Conservation (phyloP, 2,329 filamentous ascomycete genomes). For the Fonsecaea pedrosoi region DNA sequence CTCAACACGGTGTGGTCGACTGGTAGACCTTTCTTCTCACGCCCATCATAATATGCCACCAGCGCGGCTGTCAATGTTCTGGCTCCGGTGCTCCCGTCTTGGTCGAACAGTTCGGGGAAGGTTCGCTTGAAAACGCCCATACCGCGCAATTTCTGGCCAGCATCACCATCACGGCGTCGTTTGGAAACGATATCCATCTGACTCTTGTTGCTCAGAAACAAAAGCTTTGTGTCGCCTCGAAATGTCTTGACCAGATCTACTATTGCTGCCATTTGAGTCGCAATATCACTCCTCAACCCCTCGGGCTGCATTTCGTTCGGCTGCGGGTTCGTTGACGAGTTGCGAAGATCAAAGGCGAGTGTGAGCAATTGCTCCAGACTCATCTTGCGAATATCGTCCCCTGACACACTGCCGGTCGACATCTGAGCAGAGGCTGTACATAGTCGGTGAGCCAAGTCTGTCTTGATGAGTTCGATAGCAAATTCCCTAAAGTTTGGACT, state of each 20-base stretch:
- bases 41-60: constrained; percentile 18
- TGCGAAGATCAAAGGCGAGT: constrained; percentile 20
- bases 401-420: not conserved
- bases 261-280: constrained; percentile 25
- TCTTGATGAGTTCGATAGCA: constrained; percentile 24
- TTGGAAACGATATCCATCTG: not conserved
- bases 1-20: constrained; percentile 30
- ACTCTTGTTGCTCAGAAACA: constrained; percentile 10
- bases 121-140: not conserved
- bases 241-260: constrained; percentile 27
- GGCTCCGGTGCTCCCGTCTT: constrained; percentile 8
- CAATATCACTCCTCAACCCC: constrained; percentile 20
- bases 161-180: not conserved
- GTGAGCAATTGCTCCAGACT: constrained; percentile 22
- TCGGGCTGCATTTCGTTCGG: not conserved
- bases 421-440: constrained; percentile 6
- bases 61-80: constrained; percentile 16
- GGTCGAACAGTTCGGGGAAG: constrained; percentile 12
- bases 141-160: constrained; percentile 1
- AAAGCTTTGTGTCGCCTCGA: constrained; percentile 18
- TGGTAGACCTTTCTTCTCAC: constrained; percentile 12
- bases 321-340: not conserved
- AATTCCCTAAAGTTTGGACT: constrained; percentile 21
- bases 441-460: constrained; percentile 26
- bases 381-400: constrained; percentile 15